Evolutionary conservation across 1,139 yeast genomes (phyloP).

Genomic region (Suhomyces panamericanus): DNA sequence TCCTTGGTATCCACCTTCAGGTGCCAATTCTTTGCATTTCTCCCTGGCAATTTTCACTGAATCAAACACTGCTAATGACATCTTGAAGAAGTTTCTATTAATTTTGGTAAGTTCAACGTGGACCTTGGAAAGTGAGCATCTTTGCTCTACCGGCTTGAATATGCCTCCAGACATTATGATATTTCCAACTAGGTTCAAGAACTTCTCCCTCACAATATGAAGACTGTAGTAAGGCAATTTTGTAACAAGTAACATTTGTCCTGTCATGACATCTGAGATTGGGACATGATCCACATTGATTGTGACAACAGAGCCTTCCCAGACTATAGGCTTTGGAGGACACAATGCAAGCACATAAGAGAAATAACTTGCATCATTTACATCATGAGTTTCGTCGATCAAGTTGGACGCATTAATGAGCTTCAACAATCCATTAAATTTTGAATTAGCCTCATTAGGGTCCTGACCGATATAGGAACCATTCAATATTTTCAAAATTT

Average conservation of each 20-base stretch:
- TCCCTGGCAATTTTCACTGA: conserved; percentile 58
- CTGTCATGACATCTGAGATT: conserved; percentile 56
- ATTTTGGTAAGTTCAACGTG: conserved; percentile 72
- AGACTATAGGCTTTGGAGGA: conserved; percentile 81
- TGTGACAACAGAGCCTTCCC: conserved; percentile 82
- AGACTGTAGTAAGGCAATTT: conserved; percentile 41
- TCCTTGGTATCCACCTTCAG: conserved; percentile 64
- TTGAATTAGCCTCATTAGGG: conserved; percentile 27
- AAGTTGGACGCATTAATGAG: conserved; percentile 10
- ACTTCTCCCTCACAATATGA: conserved; percentile 40
- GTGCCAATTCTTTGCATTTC: conserved; percentile 36
- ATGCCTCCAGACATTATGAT: conserved; percentile 46
- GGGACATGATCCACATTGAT: conserved; percentile 51
- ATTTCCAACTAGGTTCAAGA: conserved; percentile 55
- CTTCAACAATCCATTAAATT: conserved; percentile 35
- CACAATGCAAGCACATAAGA: conserved; percentile 75
- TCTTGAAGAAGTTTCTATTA: conserved; percentile 66
- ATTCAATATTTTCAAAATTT: conserved; percentile 43
- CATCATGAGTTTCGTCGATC: conserved; percentile 7
- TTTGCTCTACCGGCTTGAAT: conserved; percentile 50
- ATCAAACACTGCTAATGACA: conserved; percentile 67
- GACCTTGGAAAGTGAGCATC: conserved; percentile 73
- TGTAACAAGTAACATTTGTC: conserved; percentile 70
- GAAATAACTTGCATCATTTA: conserved; percentile 31
- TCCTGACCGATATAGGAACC: conserved; percentile 47